Percentiles rank a stretch among this genome's conserved stretches.
Conservation (phyloP, 768 basidiomycete species). For the Auriscalpium microsporum region DNA sequence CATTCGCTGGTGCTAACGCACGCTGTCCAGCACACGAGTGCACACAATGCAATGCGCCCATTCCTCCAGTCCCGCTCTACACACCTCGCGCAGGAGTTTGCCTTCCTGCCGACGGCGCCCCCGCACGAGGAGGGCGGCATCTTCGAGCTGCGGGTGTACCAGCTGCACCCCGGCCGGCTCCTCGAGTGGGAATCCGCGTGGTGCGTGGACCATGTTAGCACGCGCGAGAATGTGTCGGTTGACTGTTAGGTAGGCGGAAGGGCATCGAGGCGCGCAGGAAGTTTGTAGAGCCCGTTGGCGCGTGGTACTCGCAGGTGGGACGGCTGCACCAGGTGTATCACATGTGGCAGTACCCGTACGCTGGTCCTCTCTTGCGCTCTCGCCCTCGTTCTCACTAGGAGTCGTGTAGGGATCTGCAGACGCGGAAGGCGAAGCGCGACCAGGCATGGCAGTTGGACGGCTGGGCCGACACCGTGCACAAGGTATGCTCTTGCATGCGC, state of each 20-base stretch:
- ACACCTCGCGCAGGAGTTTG: constrained; percentile 90
- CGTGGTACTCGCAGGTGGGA: constrained; percentile 89
- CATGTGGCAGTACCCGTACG: constrained; percentile 93
- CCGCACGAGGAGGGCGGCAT: constrained; percentile 83
- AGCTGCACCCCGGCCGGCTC: constrained; percentile 79
- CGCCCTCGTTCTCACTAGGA: no score
- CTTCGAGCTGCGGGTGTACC: constrained; percentile 89
- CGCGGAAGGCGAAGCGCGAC: constrained; percentile 76
- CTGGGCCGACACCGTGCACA: constrained; percentile 91
- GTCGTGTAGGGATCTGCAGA: constrained; percentile 53
- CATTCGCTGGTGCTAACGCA: background rate
- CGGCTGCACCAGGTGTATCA: constrained; percentile 86
- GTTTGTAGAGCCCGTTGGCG: constrained; percentile 78
- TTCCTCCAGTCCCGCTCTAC: constrained; percentile 61
- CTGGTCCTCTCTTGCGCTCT: background rate
- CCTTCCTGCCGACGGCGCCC: constrained; percentile 87
- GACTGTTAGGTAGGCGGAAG: constrained; percentile 49
- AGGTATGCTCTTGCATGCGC: constrained; percentile 39
- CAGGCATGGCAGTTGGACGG: constrained; percentile 92
- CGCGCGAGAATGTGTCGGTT: background rate
- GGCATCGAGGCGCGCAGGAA: constrained; percentile 91
- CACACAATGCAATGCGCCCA: constrained; percentile 72
- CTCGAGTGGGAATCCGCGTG: constrained; percentile 95
- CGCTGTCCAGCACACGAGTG: constrained; percentile 45
- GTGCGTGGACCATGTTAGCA: constrained; percentile 30